Conservation (phyloP, 139 green algal species). For the Chlamydomonas incerta region DNA sequence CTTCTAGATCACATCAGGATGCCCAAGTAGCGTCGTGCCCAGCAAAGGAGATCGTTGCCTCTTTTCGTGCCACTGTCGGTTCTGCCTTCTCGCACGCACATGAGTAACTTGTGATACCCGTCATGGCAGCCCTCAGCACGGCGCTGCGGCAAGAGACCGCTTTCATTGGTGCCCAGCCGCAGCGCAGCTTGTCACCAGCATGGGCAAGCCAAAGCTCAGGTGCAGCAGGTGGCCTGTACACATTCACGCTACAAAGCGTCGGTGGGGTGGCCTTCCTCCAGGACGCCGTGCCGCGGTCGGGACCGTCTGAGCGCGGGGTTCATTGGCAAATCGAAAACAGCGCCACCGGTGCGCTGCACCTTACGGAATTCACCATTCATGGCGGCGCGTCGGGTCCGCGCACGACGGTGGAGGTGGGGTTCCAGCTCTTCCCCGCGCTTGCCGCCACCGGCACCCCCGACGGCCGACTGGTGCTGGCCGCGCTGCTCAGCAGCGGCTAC, state of each 20-base stretch:
- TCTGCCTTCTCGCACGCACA: background rate
- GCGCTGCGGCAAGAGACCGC: constrained; percentile 21
- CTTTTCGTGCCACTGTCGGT: too few species aligned
- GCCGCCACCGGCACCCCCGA: constrained; percentile 25
- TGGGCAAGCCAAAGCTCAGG: background rate
- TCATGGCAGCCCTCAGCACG: background rate
- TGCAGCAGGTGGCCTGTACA: background rate
- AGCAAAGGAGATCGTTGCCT: too few species aligned
- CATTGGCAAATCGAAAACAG: constrained; percentile 59
- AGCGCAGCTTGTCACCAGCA: constrained; percentile 5
- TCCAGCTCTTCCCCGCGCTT: constrained; percentile 39
- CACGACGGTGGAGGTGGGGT: constrained; percentile 15
- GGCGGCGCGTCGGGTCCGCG: background rate
- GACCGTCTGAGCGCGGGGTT: constrained; percentile 28
- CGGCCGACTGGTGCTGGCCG: constrained; percentile 21
- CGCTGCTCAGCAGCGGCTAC: constrained; percentile 32
- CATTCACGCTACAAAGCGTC: constrained; percentile 37
- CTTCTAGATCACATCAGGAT: too few species aligned
- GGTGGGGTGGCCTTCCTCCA: constrained; percentile 15
- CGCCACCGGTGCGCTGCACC: constrained; percentile 31
- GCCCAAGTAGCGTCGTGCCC: too few species aligned
- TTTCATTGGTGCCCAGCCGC: background rate
- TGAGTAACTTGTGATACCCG: background rate
- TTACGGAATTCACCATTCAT: constrained; percentile 33
- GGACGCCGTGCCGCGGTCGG: background rate